A percentile compares a stretch with the other conserved stretches of the same genome.
These are phyloP conservation scores for Nicotiana obtusifolia DNA, from an alignment of 257 asterid genomes.

Conservation along the genomic window DNA sequence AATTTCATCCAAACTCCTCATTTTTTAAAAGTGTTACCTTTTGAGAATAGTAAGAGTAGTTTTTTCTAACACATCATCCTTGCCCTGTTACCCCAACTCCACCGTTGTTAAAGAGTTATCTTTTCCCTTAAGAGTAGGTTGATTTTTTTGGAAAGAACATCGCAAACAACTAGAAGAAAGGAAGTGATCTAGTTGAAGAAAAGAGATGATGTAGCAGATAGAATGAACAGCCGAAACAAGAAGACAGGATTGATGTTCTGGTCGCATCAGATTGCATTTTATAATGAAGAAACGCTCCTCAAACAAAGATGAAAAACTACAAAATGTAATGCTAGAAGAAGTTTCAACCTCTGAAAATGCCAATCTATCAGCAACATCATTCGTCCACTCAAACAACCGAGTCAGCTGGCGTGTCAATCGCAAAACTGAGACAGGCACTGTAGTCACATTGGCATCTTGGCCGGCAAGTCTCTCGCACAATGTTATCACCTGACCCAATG, in stretches of 20 bases:
- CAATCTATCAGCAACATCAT: slow-evolving; percentile 93
- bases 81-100: neutral
- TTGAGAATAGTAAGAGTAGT: too few relatives aligned
- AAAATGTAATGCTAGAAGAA: neutral
- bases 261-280: neutral
- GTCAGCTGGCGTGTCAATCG: slow-evolving; percentile 90
- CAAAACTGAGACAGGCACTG: slow-evolving; percentile 94
- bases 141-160: neutral
- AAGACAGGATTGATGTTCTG: neutral
- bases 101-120: neutral
- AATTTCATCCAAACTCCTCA: neutral
- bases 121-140: neutral
- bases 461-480: slow-evolving; percentile 99
- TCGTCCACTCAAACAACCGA: slow-evolving; percentile 95
- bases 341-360: slow-evolving; percentile 83
- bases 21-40: neutral
- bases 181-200: neutral
- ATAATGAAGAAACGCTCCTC: neutral
- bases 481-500: slow-evolving; percentile 71
- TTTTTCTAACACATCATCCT: neutral
- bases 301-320: neutral
- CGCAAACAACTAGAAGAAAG: neutral
- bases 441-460: slow-evolving; percentile 98
- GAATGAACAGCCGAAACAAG: neutral
- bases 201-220: neutral